Percentiles rank a stretch among this genome's conserved stretches.
Conservation (phyloP, 2,329 filamentous ascomycete genomes). For the Aspergillus sp. region DNA sequence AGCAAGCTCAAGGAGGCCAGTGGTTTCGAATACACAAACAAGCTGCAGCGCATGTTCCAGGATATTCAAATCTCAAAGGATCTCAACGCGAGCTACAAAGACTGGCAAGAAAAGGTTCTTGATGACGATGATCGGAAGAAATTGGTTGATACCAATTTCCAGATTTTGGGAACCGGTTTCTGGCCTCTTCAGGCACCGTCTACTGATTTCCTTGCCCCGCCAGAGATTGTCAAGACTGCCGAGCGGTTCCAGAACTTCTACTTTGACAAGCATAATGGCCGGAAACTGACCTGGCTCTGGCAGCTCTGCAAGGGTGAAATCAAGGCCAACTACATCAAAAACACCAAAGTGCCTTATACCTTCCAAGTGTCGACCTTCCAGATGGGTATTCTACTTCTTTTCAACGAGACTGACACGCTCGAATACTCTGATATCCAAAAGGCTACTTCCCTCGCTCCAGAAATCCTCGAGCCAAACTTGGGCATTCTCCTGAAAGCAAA, state of each 20-base stretch:
- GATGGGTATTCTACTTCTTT: conserved; percentile 91
- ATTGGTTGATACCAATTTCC: conserved; percentile 80
- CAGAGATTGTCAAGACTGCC: conserved; percentile 79
- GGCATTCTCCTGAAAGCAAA: conserved; percentile 89
- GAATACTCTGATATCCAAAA: conserved; percentile 84
- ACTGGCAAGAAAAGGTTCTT: conserved; percentile 66
- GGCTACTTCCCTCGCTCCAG: conserved; percentile 73
- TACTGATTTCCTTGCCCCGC: conserved; percentile 83
- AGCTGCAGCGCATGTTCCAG: conserved; percentile 99
- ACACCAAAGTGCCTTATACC: conserved; percentile 85
- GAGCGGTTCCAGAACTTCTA: conserved; percentile 91
- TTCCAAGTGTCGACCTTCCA: conserved; percentile 98
- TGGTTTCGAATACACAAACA: conserved; percentile 99
- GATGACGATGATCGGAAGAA: conserved; percentile 64
- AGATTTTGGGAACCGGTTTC: conserved; percentile 92
- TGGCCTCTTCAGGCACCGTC: conserved; percentile 88
- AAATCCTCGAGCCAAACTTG: conserved; percentile 82
- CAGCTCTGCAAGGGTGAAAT: conserved; percentile 97
- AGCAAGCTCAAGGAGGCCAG: conserved; percentile 98
- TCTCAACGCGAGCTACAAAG: conserved; percentile 84
- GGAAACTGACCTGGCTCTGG: conserved; percentile 97
- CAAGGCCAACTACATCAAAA: conserved; percentile 88
- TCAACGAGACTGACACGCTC: conserved; percentile 85
- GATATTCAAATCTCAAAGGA: conserved; percentile 99
- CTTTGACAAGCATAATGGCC: conserved; percentile 91